Percentiles rank a stretch among this genome's conserved stretches.
Conservation (phyloP, 176 grass and related monocot genomes). For the Zoysia japonica region DNA sequence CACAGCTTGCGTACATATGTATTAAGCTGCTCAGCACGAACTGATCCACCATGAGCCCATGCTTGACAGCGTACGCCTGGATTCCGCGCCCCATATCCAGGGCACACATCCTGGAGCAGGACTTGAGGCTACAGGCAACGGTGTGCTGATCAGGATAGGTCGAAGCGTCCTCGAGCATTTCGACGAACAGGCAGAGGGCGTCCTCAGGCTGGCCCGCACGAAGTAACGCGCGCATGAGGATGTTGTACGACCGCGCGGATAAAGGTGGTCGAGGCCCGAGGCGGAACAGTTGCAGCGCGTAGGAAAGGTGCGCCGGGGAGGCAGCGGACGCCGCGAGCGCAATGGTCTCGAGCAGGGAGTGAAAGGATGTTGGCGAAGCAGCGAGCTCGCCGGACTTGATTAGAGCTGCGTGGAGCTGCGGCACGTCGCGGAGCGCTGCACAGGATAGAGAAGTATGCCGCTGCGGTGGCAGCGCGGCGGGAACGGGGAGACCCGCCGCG, state of each 20-base stretch:
- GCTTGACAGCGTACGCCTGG: slow-evolving; percentile 57
- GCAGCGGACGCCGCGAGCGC: slow-evolving; percentile 20
- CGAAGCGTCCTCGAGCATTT: slow-evolving; percentile 43
- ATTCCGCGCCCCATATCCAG: slow-evolving; percentile 31
- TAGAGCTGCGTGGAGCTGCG: slow-evolving; percentile 53
- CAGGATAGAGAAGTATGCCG: neutral
- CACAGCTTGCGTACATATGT: slow-evolving; percentile 55
- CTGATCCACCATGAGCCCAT: slow-evolving; percentile 38
- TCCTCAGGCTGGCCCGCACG: slow-evolving; percentile 34
- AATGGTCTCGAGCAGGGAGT: slow-evolving; percentile 52
- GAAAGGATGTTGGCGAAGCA: slow-evolving; percentile 39
- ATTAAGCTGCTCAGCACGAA: slow-evolving; percentile 76
- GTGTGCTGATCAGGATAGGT: slow-evolving; percentile 53
- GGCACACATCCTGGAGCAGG: slow-evolving; percentile 41
- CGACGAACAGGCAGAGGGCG: slow-evolving; percentile 58
- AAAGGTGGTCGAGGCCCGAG: slow-evolving; percentile 17
- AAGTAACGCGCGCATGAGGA: slow-evolving; percentile 55
- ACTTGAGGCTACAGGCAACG: slow-evolving; percentile 55
- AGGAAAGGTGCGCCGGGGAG: slow-evolving; percentile 41
- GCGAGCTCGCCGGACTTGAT: slow-evolving; percentile 56
- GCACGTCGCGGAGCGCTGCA: slow-evolving; percentile 18
- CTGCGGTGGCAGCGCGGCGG: neutral
- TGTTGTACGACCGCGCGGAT: slow-evolving; percentile 44
- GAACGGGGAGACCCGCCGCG: neutral
- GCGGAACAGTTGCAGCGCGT: slow-evolving; percentile 52